Base-by-base conservation (phyloP, 768 basidiomycete genomes). In the Auriscalpium microsporum region DNA sequence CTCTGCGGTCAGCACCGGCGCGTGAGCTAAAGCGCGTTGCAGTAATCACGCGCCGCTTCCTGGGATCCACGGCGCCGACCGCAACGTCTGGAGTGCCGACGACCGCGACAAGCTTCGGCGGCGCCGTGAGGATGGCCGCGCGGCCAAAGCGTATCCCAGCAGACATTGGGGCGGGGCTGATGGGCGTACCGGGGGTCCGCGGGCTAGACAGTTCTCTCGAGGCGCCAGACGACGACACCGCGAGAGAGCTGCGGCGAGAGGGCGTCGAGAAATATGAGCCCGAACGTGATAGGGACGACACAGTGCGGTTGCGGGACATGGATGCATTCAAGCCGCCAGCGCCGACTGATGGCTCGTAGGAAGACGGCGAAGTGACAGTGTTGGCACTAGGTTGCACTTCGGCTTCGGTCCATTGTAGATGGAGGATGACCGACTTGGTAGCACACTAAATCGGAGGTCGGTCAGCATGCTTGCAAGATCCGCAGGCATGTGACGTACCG, bases 21-120 rank as follows among this genome's bases (percentile, higher is more conserved):
- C 93, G 75, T 21, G 87, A 84, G 66, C 90, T 92, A 65, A 94
- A 94, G 57, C 92, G 73, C 16, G 91, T 95, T 8, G 89, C 87
- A 53, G 90, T 92, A 13, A 91, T 86, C 1, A 94, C 88, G 48
- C 92, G 73, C 62, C 87, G 75, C 76, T 93, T 90, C 67, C 78
- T 74, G 16, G 89, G 82, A 68, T 94, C 92, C 9, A 93, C 87
- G 21, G 91, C 88, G 9, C 92, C 92, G 38, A 91, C 82, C n/a
- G 84, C 90, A 9, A 92, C 84, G 65, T 93, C 92, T 0, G 90
- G 89, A 10, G 89, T 92, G 68, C 88, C 88, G 16, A 94, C 85
- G 34, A 93, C 72, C 4, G 86, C 89, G 16, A 94, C 79, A 33
- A 94, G 71, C 65, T 84, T 84, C 14, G 92, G 91, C n/a, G 90